Evolutionary conservation across 768 basidiomycete genomes (phyloP).

Genomic region (Tulasnella sp.): DNA sequence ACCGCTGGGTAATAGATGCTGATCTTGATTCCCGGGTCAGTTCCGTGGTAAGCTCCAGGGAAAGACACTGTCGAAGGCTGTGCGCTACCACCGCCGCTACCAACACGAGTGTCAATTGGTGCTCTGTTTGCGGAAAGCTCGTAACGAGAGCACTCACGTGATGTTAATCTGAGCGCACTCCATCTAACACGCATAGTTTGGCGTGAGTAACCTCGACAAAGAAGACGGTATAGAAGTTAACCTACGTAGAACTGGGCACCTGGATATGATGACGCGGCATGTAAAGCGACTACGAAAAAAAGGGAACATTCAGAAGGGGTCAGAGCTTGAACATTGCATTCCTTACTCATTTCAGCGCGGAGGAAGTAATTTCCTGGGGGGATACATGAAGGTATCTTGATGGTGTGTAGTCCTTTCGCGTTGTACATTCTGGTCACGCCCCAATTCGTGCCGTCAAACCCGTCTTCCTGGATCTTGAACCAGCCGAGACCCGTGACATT

Average conservation of each 20-base stretch:
- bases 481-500: constrained; percentile 35
- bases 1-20: constrained; percentile 4
- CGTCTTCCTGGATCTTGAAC: constrained; percentile 43
- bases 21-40: constrained; percentile 10
- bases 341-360: constrained; percentile 31
- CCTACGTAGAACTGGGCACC: constrained; percentile 29
- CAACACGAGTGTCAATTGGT: neutral
- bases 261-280: constrained; percentile 35
- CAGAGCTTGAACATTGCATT: neutral
- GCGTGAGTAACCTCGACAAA: constrained; percentile 30
- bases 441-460: constrained; percentile 25
- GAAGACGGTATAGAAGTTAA: neutral
- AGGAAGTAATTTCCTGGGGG: constrained; percentile 38
- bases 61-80: constrained; percentile 11
- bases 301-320: neutral
- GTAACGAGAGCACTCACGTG: constrained; percentile 12
- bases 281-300: constrained; percentile 26
- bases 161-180: constrained; percentile 31
- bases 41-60: constrained; percentile 9
- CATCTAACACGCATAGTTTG: constrained; percentile 19
- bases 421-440: constrained; percentile 36
- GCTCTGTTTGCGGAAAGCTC: too few species aligned
- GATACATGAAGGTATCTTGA: constrained; percentile 38
- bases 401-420: constrained; percentile 40
- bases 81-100: constrained; percentile 22